Conservation (phyloP, 139 green algal genomes). For the Auxenochlorella pyrenoidosa region DNA sequence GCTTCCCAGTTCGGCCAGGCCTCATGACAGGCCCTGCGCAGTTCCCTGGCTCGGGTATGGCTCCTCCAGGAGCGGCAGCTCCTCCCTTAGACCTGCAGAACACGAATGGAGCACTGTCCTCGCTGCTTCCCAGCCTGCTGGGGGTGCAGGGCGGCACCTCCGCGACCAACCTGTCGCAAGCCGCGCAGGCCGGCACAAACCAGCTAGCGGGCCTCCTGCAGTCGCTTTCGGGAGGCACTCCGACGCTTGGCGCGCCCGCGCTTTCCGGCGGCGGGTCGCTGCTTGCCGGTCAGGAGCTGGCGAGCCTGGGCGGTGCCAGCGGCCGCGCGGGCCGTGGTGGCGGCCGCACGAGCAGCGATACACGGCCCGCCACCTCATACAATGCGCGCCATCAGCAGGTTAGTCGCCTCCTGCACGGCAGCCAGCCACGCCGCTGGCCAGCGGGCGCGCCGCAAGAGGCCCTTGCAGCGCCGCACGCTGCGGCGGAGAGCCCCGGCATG, state of each 20-base stretch:
- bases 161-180: no score
- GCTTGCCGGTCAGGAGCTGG: background rate
- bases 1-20: background rate
- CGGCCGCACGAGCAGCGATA: background rate
- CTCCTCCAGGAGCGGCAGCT: background rate
- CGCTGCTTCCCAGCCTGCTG: background rate
- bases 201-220: background rate
- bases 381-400: constrained; percentile 27
- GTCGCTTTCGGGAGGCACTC: background rate
- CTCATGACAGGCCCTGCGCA: background rate
- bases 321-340: background rate
- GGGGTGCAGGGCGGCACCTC: background rate
- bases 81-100: background rate
- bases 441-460: no score
- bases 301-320: background rate
- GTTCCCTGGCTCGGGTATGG: background rate
- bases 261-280: background rate
- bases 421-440: background rate
- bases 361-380: background rate
- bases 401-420: background rate
- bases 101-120: background rate
- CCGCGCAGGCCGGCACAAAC: no score
- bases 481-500: no score
- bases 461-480: no score
- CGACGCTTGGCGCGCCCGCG: background rate